phyloP scores from a whole-genome alignment of 768 basidiomycete genomes.

The Holtermannia corniformis region DNA sequence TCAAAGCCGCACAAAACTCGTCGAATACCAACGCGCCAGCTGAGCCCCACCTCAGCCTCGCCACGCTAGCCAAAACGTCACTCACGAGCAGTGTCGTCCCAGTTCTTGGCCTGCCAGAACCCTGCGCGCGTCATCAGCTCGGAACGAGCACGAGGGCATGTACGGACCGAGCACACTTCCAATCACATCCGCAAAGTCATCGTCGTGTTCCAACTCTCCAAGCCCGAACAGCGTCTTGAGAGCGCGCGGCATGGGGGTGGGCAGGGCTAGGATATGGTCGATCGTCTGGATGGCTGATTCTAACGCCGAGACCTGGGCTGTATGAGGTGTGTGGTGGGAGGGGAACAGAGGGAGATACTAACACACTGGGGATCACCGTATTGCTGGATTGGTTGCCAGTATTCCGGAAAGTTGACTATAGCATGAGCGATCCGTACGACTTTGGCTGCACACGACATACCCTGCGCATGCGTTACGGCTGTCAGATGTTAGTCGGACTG shows the following conservation, averaged over 20 bases:
- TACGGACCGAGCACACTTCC: slow-evolving; percentile 23
- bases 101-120: slow-evolving; percentile 73
- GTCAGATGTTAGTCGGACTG: background rate
- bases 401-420: slow-evolving; percentile 67
- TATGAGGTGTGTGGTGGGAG: background rate
- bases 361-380: slow-evolving; percentile 47
- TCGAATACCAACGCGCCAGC: slow-evolving; percentile 34
- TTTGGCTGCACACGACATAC: no score
- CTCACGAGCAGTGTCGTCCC: slow-evolving; percentile 57
- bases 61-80: background rate
- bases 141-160: background rate
- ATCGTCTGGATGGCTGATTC: slow-evolving; percentile 20
- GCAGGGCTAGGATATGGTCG: slow-evolving; percentile 24
- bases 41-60: background rate
- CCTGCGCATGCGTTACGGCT: slow-evolving; percentile 75
- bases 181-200: slow-evolving; percentile 46
- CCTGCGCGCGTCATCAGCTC: slow-evolving; percentile 35
- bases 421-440: no score
- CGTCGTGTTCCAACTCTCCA: slow-evolving; percentile 49
- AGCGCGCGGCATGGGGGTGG: slow-evolving; percentile 43
- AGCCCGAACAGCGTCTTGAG: slow-evolving; percentile 72
- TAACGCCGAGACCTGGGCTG: slow-evolving; percentile 12
- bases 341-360: background rate
- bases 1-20: slow-evolving; percentile 32
- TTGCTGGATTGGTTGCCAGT: slow-evolving; percentile 68